Evolutionary conservation across 192 early-diverging fungal species (phyloP).

Genomic region (Spizellomyces punctatus): DNA sequence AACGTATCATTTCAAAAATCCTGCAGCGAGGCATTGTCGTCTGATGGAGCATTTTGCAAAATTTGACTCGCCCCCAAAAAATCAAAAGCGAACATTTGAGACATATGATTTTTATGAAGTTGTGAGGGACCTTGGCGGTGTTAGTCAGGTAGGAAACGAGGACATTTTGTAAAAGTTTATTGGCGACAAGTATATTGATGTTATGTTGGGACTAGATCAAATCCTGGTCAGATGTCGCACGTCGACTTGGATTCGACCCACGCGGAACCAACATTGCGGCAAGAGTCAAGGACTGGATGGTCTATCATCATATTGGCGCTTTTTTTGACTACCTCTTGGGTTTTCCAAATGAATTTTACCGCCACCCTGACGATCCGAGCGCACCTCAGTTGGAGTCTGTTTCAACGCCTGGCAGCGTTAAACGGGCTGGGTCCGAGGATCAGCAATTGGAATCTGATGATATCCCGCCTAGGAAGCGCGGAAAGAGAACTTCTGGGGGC

Average conservation of each 20-base stretch:
- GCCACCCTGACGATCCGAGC: not conserved
- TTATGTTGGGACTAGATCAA: constrained; percentile 22
- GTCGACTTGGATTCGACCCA: constrained; percentile 41
- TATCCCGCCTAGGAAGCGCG: no score
- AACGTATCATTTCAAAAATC: constrained; percentile 31
- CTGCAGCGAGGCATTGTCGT: constrained; percentile 25
- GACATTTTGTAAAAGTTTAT: not conserved
- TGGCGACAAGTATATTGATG: not conserved
- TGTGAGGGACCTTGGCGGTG: constrained; percentile 38
- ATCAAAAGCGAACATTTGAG: constrained; percentile 42
- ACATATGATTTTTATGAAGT: constrained; percentile 35
- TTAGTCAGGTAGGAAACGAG: constrained; percentile 33
- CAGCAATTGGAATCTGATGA: no score
- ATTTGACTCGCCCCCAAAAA: constrained; percentile 41
- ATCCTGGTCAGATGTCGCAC: constrained; percentile 44
- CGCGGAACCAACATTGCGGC: constrained; percentile 46
- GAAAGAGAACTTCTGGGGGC: no score
- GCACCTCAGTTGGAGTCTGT: not conserved
- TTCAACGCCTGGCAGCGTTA: not conserved
- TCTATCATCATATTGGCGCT: constrained; percentile 42
- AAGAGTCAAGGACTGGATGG: constrained; percentile 46
- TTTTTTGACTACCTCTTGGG: constrained; percentile 47
- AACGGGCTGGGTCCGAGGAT: not conserved
- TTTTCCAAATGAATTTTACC: constrained; percentile 37
- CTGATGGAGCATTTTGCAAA: constrained; percentile 40